Evolutionary conservation across 257 asterid genomes (phyloP), one percentile per base, ranked within the genome.

Genomic region (Craterostigma plantagineum): DNA sequence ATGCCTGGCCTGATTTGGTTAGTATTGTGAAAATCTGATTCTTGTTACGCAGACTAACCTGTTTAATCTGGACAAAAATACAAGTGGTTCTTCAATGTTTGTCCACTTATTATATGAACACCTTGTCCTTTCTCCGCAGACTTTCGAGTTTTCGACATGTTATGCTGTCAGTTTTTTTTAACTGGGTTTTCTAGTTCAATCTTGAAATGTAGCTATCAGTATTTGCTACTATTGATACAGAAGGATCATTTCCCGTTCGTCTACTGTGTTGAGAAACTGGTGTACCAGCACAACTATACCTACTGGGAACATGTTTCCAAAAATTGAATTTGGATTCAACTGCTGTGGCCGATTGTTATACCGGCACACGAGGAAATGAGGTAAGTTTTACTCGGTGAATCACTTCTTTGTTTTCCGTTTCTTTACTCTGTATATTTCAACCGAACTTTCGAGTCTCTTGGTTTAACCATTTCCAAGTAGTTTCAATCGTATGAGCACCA

Each of bases 1-100:
- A 77, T 70, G 55, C 49, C 51, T 87, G 95, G 98, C 98, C 93
- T 34, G 77, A 72, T 56, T 59, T 79, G 93, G 98, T 87, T 38
- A 74, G 91, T 65, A 23, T 34, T 3, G 47, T 40, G 30, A n/a
- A n/a, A n/a, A 33, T 34, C 23, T 39, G 16, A 14, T 34, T 9
- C 10, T 40, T 40, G 13, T 16, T 40, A 11, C n/a, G n/a, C n/a
- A n/a, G n/a, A n/a, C n/a, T n/a, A n/a, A n/a, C n/a, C 16, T 10
- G n/a, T 14, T 40, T n/a, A 2, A n/a, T 11, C 45, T 40, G 45
- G 16, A 11, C 16, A 7, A 10, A 9, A 4, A 36, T 9, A 36
- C 3, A 10, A 1, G 40, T 36, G 14, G 11, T 9, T 10, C 4
- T 36, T 36, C 11, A 36, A 36, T 9, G 30, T 23, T 23, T 23